phyloP scores from a whole-genome alignment of 306 rosid genomes.

The Begonia loranthoides region DNA sequence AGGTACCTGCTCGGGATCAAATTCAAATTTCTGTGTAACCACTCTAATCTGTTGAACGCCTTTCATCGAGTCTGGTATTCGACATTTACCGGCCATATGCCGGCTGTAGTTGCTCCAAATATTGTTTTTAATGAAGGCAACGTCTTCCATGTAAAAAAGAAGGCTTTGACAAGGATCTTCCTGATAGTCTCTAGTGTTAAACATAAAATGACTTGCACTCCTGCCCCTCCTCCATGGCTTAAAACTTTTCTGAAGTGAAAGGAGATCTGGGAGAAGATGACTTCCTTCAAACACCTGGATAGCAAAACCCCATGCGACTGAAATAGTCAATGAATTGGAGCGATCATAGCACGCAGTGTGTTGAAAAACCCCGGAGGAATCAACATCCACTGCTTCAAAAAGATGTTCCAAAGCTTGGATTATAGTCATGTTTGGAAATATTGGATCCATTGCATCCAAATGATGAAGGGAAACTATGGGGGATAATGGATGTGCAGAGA shows the following conservation, averaged over 20 bases:
- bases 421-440: conserved; percentile 54
- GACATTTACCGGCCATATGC: conserved; percentile 33
- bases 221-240: conserved; percentile 62
- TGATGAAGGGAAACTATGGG: conserved; percentile 86
- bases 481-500: conserved; percentile 75
- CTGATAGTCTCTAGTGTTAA: conserved; percentile 47
- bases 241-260: conserved; percentile 53
- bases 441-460: conserved; percentile 60
- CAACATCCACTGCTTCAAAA: conserved; percentile 49
- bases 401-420: conserved; percentile 59
- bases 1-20: conserved; percentile 47
- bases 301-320: conserved; percentile 78
- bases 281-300: conserved; percentile 62
- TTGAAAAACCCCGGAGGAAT: conserved; percentile 69
- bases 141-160: conserved; percentile 39
- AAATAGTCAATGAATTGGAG: conserved; percentile 46
- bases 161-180: conserved; percentile 54
- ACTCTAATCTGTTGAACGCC: conserved; percentile 38
- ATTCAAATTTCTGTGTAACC: conserved; percentile 46
- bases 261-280: conserved; percentile 57
- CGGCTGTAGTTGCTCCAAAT: conserved; percentile 44
- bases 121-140: conserved; percentile 25
- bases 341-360: conserved; percentile 74
- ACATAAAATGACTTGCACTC: conserved; percentile 38
- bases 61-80: conserved; percentile 16